phyloP scores from a whole-genome alignment of 768 basidiomycete genomes.

The Grammothele lineata region DNA sequence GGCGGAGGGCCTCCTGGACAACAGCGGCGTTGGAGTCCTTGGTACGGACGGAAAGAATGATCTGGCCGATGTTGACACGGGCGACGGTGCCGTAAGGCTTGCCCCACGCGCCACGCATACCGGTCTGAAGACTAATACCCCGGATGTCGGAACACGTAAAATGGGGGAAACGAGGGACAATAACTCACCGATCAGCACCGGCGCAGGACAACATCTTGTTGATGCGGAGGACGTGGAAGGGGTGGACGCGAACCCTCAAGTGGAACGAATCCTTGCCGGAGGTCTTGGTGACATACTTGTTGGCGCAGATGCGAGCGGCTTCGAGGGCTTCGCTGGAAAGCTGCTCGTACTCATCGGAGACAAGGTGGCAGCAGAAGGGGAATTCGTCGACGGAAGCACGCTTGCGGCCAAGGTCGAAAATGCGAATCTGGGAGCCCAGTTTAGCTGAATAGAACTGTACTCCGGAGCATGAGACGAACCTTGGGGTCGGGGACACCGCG shows the following conservation, averaged over 20 bases:
- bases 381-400: slow-evolving; percentile 97
- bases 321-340: slow-evolving; percentile 94
- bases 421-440: slow-evolving; percentile 69
- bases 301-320: slow-evolving; percentile 97
- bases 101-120: slow-evolving; percentile 99
- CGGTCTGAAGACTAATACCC: slow-evolving; percentile 73
- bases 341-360: slow-evolving; percentile 98
- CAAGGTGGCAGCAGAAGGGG: slow-evolving; percentile 94
- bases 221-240: slow-evolving; percentile 98
- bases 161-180: slow-evolving; percentile 21
- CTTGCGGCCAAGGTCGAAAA: slow-evolving; percentile 95
- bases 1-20: slow-evolving; percentile 94
- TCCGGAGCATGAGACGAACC: slow-evolving; percentile 37
- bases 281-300: slow-evolving; percentile 99
- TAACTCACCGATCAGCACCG: slow-evolving; percentile 94
- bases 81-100: slow-evolving; percentile 97
- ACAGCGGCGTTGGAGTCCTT: slow-evolving; percentile 85
- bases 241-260: slow-evolving; percentile 93
- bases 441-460: background rate
- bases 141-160: background rate
- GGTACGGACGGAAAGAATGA: slow-evolving; percentile 88
- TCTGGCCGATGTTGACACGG: slow-evolving; percentile 95
- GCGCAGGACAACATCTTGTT: slow-evolving; percentile 99
- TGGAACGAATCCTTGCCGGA: slow-evolving; percentile 99
- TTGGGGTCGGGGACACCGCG: slow-evolving; percentile 98